These are phyloP conservation scores for Cryphonectria japonica DNA, from an alignment of 2,329 filamentous ascomycete species.

Conservation along the genomic window DNA sequence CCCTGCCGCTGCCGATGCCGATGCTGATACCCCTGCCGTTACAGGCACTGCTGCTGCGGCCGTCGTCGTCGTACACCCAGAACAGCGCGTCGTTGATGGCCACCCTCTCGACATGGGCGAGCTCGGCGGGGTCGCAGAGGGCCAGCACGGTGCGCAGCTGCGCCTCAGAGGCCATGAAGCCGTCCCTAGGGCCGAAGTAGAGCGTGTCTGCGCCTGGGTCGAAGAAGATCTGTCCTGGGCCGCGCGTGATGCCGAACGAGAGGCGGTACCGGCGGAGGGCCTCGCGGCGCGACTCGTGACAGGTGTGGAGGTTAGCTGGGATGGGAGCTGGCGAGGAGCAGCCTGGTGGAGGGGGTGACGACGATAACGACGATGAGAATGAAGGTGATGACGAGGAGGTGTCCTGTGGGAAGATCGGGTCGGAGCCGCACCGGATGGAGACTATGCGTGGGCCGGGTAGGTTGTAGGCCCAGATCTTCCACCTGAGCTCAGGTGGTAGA, in stretches of 20 bases:
- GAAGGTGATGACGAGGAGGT: conserved; percentile 11
- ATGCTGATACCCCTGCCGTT: not conserved
- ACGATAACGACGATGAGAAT: conserved; percentile 10
- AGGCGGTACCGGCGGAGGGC: conserved; percentile 46
- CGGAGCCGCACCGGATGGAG: conserved; percentile 45
- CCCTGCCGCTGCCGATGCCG: not conserved
- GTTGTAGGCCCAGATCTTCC: conserved; percentile 53
- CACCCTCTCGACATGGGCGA: conserved; percentile 46
- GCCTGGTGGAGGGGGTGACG: conserved; percentile 35
- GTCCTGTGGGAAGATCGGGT: conserved; percentile 7
- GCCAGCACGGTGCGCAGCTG: conserved; percentile 50
- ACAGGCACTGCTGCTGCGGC: too few relatives aligned
- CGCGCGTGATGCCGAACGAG: conserved; percentile 47
- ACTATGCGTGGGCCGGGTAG: conserved; percentile 49
- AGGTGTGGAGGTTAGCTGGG: conserved; percentile 51
- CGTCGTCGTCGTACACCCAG: conserved; percentile 29
- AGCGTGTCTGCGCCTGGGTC: conserved; percentile 48
- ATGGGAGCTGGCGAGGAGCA: conserved; percentile 48
- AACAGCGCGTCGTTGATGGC: conserved; percentile 52
- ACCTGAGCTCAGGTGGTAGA: conserved; percentile 51
- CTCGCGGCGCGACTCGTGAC: conserved; percentile 50
- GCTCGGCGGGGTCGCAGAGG: conserved; percentile 46
- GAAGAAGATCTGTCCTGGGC: conserved; percentile 48
- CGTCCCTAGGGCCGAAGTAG: conserved; percentile 51
- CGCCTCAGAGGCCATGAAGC: conserved; percentile 50